These are phyloP conservation scores for Tolypocladium amazonense DNA, from an alignment of 2,329 filamentous ascomycete genomes.

Conservation along the genomic window DNA sequence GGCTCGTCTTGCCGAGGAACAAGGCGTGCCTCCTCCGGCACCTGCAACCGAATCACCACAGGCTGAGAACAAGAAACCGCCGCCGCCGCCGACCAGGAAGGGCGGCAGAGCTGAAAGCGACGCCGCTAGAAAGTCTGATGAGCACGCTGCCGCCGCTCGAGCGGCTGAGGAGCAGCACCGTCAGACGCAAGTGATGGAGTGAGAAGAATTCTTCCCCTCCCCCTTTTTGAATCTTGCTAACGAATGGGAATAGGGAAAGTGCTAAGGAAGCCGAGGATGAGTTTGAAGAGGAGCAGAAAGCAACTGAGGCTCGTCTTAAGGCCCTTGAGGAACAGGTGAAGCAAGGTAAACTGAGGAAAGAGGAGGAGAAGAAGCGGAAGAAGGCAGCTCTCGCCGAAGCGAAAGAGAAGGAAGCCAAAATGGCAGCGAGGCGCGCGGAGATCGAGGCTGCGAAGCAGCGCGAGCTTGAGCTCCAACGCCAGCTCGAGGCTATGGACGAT, in stretches of 20 bases:
- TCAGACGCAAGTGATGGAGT: slow-evolving; percentile 72
- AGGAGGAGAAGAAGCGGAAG: slow-evolving; percentile 88
- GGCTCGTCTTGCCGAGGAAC: slow-evolving; percentile 70
- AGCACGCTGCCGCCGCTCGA: slow-evolving; percentile 32
- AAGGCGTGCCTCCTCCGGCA: slow-evolving; percentile 49
- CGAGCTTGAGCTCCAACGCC: slow-evolving; percentile 79
- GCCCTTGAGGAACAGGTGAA: slow-evolving; percentile 90
- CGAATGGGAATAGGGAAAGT: slow-evolving; percentile 46
- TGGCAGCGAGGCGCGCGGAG: slow-evolving; percentile 79
- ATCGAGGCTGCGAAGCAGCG: slow-evolving; percentile 85
- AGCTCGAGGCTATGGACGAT: slow-evolving; percentile 66
- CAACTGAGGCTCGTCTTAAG: slow-evolving; percentile 70
- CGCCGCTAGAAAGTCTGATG: slow-evolving; percentile 45
- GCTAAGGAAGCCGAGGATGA: slow-evolving; percentile 70
- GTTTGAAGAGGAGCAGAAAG: slow-evolving; percentile 67
- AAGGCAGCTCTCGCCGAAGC: slow-evolving; percentile 79
- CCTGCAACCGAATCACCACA: slow-evolving; percentile 40
- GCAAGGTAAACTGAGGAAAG: slow-evolving; percentile 88
- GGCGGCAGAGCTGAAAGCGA: slow-evolving; percentile 48
- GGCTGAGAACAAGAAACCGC: slow-evolving; percentile 50
- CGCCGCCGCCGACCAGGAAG: slow-evolving; percentile 74
- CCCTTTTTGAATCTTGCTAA: slow-evolving; percentile 12
- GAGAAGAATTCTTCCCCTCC: slow-evolving; percentile 35
- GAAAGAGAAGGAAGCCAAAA: slow-evolving; percentile 76
- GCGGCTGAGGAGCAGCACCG: slow-evolving; percentile 61